phyloP scores from a whole-genome alignment of 169 alveolate genomes.

The Plasmodium relictum region DNA sequence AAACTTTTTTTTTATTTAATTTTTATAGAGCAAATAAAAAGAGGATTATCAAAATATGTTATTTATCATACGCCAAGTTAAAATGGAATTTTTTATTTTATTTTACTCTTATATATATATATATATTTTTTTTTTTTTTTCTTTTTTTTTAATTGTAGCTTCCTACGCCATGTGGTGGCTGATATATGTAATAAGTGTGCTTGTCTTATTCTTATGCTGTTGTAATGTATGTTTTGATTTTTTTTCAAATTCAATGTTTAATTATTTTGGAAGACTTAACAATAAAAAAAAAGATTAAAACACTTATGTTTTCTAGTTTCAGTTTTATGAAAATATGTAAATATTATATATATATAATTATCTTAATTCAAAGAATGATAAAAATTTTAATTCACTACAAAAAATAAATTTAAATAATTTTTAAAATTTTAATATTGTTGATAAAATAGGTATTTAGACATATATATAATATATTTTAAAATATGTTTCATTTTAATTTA shows the following conservation, averaged over 20 bases:
- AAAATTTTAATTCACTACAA: no score
- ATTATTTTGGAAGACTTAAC: conserved; percentile 28
- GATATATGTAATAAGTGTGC: conserved; percentile 49
- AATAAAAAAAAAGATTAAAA: conserved; percentile 27
- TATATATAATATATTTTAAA: neutral
- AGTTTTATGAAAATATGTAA: no score
- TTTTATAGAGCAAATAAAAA: conserved; percentile 34
- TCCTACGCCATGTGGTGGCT: conserved; percentile 78
- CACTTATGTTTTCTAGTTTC: no score
- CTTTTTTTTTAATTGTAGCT: conserved; percentile 12
- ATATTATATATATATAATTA: no score
- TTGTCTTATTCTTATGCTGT: conserved; percentile 72
- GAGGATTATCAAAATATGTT: conserved; percentile 61
- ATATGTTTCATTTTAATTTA: neutral
- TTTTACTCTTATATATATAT: neutral
- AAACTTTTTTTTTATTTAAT: conserved; percentile 10
- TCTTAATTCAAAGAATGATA: no score
- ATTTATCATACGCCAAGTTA: conserved; percentile 75
- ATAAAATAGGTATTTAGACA: neutral
- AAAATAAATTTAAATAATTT: neutral
- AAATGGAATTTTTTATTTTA: neutral
- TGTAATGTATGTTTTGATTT: conserved; percentile 67
- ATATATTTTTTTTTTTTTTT: neutral
- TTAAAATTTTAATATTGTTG: neutral
- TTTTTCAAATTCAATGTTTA: conserved; percentile 42